A percentile compares a stretch with the other conserved stretches of the same genome.
Conservation (phyloP, 495 filamentous ascomycete species). For the Lasiosphaeria ovina region DNA sequence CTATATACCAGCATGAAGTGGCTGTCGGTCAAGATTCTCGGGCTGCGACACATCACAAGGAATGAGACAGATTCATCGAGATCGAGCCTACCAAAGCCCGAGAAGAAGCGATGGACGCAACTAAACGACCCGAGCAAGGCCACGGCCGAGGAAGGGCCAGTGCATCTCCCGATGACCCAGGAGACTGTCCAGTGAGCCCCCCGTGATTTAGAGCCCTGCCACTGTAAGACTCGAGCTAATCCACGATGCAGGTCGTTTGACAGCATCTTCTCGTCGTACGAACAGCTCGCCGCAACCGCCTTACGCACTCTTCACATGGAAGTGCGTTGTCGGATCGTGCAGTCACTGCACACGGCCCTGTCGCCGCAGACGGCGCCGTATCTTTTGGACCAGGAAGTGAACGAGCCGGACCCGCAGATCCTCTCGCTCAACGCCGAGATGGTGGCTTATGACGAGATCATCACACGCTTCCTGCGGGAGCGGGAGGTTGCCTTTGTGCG, state of each 20-base stretch:
- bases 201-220: background rate
- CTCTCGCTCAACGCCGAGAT: constrained; percentile 77
- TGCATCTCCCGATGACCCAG: constrained; percentile 85
- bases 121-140: constrained; percentile 58
- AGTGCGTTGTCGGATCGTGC: constrained; percentile 76
- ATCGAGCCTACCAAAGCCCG: constrained; percentile 44
- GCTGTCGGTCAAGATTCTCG: constrained; percentile 75
- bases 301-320: constrained; percentile 86
- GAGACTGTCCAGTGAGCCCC: constrained; percentile 69
- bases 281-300: constrained; percentile 69
- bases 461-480: constrained; percentile 64
- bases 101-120: constrained; percentile 77
- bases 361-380: constrained; percentile 61
- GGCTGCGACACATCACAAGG: constrained; percentile 70
- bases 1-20: constrained; percentile 98
- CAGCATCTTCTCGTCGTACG: constrained; percentile 73
- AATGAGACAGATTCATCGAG: constrained; percentile 54
- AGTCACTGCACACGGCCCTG: constrained; percentile 57
- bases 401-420: constrained; percentile 75
- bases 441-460: constrained; percentile 77
- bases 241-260: constrained; percentile 68
- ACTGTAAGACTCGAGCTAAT: constrained; percentile 20
- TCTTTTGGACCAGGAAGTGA: constrained; percentile 70
- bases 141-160: constrained; percentile 49
- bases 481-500: constrained; percentile 69